Percentiles rank a stretch among this genome's conserved stretches.
Evolutionary conservation across 2,329 filamentous ascomycete species (phyloP).

Genomic region (Dothideomycetes sp.): DNA sequence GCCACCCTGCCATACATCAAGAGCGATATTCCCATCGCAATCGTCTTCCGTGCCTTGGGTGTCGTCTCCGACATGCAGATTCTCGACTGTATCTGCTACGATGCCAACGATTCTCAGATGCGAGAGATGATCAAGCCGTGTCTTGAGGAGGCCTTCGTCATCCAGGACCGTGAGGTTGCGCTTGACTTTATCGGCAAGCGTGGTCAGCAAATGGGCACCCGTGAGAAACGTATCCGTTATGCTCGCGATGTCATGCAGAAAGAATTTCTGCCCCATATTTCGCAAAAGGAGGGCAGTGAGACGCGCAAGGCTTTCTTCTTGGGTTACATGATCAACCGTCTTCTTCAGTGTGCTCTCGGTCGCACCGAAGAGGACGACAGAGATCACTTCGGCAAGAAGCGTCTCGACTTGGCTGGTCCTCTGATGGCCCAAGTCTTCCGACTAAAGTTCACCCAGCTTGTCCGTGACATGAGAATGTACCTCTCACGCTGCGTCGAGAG

Average conservation of each 20-base stretch:
- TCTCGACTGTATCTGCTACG: constrained; percentile 93
- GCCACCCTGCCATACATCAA: constrained; percentile 91
- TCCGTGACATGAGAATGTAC: constrained; percentile 81
- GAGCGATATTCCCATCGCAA: constrained; percentile 81
- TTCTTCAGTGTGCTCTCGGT: constrained; percentile 86
- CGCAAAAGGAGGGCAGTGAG: constrained; percentile 86
- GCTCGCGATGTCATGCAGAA: constrained; percentile 94
- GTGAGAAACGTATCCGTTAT: constrained; percentile 82
- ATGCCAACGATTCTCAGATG: constrained; percentile 92
- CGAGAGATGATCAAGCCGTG: constrained; percentile 94
- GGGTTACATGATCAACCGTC: constrained; percentile 96
- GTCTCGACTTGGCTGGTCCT: constrained; percentile 86
- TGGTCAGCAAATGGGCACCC: constrained; percentile 63
- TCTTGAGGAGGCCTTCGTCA: constrained; percentile 92
- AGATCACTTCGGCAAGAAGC: constrained; percentile 98
- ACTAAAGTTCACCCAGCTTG: constrained; percentile 80
- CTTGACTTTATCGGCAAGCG: constrained; percentile 93
- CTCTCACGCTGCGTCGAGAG: constrained; percentile 86
- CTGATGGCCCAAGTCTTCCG: constrained; percentile 95
- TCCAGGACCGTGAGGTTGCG: constrained; percentile 89
- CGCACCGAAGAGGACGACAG: constrained; percentile 91
- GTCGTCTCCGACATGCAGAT: constrained; percentile 98
- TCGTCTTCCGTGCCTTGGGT: constrained; percentile 90
- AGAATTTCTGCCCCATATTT: constrained; percentile 93
- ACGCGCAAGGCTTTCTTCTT: constrained; percentile 96